Percentiles rank a stretch among this genome's conserved stretches.
Evolutionary conservation across 495 filamentous ascomycete species (phyloP).

Genomic region (Podospora sp.): DNA sequence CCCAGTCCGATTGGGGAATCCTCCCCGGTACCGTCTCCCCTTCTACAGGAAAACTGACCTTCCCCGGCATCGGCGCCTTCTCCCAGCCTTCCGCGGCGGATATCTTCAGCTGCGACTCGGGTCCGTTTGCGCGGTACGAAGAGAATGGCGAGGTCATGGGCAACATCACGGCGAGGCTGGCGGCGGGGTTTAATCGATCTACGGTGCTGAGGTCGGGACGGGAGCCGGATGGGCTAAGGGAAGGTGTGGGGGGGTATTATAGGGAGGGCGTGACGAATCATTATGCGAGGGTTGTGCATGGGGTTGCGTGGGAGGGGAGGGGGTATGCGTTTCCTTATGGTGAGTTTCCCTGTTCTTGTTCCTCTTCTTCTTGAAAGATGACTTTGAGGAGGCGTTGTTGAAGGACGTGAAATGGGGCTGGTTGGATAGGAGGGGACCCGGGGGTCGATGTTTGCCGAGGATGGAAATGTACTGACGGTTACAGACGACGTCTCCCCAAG

Average conservation of each 20-base stretch:
- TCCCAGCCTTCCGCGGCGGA: slow-evolving; percentile 60
- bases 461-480: too few relatives aligned
- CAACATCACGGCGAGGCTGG: slow-evolving; percentile 64
- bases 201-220: slow-evolving; percentile 55
- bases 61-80: slow-evolving; percentile 56
- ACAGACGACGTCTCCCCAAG: slow-evolving; percentile 60
- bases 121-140: slow-evolving; percentile 59
- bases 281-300: slow-evolving; percentile 72
- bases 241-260: slow-evolving; percentile 54
- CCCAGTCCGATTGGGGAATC: slow-evolving; percentile 55
- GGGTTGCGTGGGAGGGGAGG: slow-evolving; percentile 58
- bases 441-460: too few relatives aligned
- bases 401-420: too few relatives aligned
- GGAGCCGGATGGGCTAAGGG: slow-evolving; percentile 48
- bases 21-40: slow-evolving; percentile 53
- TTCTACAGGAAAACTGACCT: slow-evolving; percentile 49
- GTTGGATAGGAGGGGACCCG: too few relatives aligned
- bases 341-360: background rate
- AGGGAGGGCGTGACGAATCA: slow-evolving; percentile 64
- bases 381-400: too few relatives aligned
- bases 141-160: slow-evolving; percentile 42
- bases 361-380: background rate
- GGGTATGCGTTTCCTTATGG: slow-evolving; percentile 83
- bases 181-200: slow-evolving; percentile 69
- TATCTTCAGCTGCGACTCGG: slow-evolving; percentile 73